Percentiles rank a stretch among this genome's conserved stretches.
These are phyloP conservation scores for Ogataea haglerorum DNA, from an alignment of 805 yeast species.

Conservation along the genomic window DNA sequence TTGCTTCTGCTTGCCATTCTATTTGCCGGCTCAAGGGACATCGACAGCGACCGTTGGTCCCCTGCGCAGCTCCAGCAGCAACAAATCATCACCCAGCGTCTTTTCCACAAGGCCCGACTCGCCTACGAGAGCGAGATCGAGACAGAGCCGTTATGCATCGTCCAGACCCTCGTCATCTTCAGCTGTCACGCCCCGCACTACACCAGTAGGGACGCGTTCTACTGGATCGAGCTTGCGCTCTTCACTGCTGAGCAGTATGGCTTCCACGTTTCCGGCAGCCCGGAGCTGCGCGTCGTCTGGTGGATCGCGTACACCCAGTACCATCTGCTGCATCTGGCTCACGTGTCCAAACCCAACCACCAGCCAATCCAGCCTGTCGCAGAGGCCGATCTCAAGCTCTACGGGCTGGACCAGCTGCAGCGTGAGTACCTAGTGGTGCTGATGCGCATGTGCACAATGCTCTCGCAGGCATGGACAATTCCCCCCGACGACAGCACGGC, in stretches of 20 bases:
- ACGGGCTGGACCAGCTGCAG: slow-evolving; percentile 11
- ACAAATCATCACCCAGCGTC: slow-evolving; percentile 43
- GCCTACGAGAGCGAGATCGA: slow-evolving; percentile 39
- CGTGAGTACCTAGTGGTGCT: slow-evolving; percentile 8
- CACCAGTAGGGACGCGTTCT: slow-evolving; percentile 49
- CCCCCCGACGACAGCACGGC: slow-evolving; percentile 5
- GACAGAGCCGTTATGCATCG: slow-evolving; percentile 55
- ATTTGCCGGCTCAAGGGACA: slow-evolving; percentile 62
- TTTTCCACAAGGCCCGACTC: slow-evolving; percentile 33
- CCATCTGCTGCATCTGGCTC: slow-evolving; percentile 9
- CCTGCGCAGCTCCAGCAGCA: slow-evolving; percentile 36
- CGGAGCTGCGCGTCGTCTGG: slow-evolving; percentile 47
- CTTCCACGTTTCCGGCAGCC: slow-evolving; percentile 46
- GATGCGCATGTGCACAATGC: slow-evolving; percentile 4
- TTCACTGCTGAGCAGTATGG: slow-evolving; percentile 75
- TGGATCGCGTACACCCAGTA: slow-evolving; percentile 53
- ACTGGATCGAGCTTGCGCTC: slow-evolving; percentile 69
- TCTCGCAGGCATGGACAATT: slow-evolving; percentile 6
- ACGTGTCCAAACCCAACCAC: background rate
- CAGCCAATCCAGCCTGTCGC: slow-evolving; percentile 1
- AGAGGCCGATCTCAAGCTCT: slow-evolving; percentile 5
- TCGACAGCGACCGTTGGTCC: slow-evolving; percentile 49
- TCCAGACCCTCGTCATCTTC: slow-evolving; percentile 44
- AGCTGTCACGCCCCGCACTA: slow-evolving; percentile 11
- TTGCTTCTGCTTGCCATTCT: slow-evolving; percentile 60